Percentiles rank a stretch among this genome's conserved stretches.
Conservation (phyloP, 2,329 filamentous ascomycete species). For the Arachnomyces sp. region DNA sequence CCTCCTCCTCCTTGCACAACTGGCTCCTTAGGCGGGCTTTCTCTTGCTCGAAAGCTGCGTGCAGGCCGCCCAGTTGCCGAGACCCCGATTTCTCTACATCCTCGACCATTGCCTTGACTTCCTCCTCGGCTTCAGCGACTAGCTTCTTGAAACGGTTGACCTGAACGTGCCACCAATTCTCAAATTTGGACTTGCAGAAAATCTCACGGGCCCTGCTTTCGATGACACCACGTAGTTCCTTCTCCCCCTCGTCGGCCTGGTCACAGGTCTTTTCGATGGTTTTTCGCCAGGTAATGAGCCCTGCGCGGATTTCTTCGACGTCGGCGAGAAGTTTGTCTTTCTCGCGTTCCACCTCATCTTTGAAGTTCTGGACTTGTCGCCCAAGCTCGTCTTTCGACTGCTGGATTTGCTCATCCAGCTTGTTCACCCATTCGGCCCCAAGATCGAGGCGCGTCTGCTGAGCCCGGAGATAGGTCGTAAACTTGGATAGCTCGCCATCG, state of each 20-base stretch:
- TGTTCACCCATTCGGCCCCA: too few relatives aligned
- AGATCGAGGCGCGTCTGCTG: too few relatives aligned
- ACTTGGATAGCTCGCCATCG: too few relatives aligned
- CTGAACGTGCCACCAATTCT: not conserved
- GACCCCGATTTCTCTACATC: too few relatives aligned
- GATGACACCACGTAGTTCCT: not conserved
- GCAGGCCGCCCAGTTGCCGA: conserved; percentile 1
- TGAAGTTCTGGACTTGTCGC: not conserved
- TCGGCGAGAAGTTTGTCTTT: not conserved
- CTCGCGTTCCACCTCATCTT: not conserved
- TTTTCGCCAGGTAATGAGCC: not conserved
- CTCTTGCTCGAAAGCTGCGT: not conserved
- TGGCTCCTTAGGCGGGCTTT: not conserved
- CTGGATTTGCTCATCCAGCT: too few relatives aligned
- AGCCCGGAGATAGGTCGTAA: too few relatives aligned
- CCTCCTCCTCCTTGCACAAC: too few relatives aligned
- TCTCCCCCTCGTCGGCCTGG: not conserved
- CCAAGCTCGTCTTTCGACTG: too few relatives aligned
- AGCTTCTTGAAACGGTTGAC: conserved; percentile 1
- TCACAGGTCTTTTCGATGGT: not conserved
- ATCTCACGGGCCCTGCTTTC: not conserved
- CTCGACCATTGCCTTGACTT: too few relatives aligned
- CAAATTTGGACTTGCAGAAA: not conserved
- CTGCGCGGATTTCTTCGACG: not conserved
- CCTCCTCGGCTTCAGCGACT: conserved; percentile 1